phyloP scores from a whole-genome alignment of 805 yeast species.

The Hemisphaericaspora nanyangensis region DNA sequence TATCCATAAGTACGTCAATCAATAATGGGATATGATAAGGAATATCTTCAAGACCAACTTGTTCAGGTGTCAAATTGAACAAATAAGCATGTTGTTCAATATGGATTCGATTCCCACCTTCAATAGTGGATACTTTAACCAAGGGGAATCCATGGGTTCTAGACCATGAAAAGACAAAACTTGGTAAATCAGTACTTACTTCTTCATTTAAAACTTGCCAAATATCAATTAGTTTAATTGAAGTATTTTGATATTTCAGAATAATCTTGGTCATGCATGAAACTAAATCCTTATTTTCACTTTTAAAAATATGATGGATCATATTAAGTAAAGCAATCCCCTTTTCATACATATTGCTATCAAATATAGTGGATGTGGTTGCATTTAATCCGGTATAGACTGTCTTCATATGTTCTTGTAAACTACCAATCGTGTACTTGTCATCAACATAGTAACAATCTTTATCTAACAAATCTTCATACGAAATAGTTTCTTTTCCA shows the following conservation, averaged over 20 bases:
- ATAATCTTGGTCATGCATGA: conserved; percentile 34
- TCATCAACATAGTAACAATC: conserved; percentile 25
- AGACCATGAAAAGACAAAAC: conserved; percentile 58
- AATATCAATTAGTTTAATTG: conserved; percentile 48
- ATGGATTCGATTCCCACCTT: conserved; percentile 7
- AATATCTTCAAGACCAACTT: conserved; percentile 42
- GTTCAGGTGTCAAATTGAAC: conserved; percentile 17
- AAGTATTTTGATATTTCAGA: conserved; percentile 25
- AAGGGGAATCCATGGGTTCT: conserved; percentile 59
- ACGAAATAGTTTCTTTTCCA: conserved; percentile 14
- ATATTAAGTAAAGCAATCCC: conserved; percentile 55
- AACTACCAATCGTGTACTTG: conserved; percentile 25
- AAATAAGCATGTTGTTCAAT: conserved; percentile 38
- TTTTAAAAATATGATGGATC: conserved; percentile 26
- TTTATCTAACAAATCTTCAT: conserved; percentile 31
- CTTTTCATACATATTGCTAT: conserved; percentile 51
- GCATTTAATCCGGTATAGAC: conserved; percentile 18
- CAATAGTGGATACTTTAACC: conserved; percentile 19
- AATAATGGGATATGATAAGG: conserved; percentile 63
- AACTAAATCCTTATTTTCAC: conserved; percentile 7
- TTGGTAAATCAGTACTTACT: conserved; percentile 41
- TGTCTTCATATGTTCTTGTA: conserved; percentile 29
- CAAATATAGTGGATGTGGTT: conserved; percentile 44
- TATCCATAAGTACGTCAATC: conserved; percentile 25
- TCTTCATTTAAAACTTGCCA: conserved; percentile 44